These are phyloP conservation scores for Rhizopus microsporus DNA, from an alignment of 371 early-diverging fungal genomes.

Conservation along the genomic window DNA sequence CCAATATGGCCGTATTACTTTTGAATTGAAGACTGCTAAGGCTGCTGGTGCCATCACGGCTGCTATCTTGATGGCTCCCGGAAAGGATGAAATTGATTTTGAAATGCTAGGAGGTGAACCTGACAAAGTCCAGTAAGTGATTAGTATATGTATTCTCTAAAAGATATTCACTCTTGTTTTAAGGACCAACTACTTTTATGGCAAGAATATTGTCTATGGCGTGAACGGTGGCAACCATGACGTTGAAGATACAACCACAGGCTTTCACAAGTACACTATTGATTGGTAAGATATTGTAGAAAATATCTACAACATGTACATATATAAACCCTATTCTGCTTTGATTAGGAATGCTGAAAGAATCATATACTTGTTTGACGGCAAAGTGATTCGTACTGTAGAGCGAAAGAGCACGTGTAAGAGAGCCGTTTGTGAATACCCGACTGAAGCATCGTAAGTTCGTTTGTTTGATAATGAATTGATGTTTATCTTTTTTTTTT, in stretches of 20 bases:
- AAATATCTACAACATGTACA: not conserved
- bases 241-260: constrained; percentile 12
- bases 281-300: constrained; percentile 35
- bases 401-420: constrained; percentile 22
- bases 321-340: not conserved
- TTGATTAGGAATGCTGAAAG: constrained; percentile 32
- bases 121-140: constrained; percentile 46
- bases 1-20: constrained; percentile 36
- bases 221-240: constrained; percentile 18
- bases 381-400: constrained; percentile 35
- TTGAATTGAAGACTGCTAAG: constrained; percentile 26
- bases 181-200: constrained; percentile 56
- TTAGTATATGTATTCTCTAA: not conserved
- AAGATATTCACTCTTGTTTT: not conserved
- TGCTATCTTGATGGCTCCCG: constrained; percentile 31
- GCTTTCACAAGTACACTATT: constrained; percentile 53
- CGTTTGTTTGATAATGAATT: not conserved
- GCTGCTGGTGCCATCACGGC: constrained; percentile 41
- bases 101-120: constrained; percentile 35
- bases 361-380: constrained; percentile 54
- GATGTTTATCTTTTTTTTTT: constrained; percentile 6
- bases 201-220: constrained; percentile 34
- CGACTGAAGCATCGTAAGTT: constrained; percentile 39
- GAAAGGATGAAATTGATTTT: constrained; percentile 47
- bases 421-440: constrained; percentile 26